Evolutionary conservation across 306 rosid genomes (phyloP).

Genomic region (Crataegus laevigata): DNA sequence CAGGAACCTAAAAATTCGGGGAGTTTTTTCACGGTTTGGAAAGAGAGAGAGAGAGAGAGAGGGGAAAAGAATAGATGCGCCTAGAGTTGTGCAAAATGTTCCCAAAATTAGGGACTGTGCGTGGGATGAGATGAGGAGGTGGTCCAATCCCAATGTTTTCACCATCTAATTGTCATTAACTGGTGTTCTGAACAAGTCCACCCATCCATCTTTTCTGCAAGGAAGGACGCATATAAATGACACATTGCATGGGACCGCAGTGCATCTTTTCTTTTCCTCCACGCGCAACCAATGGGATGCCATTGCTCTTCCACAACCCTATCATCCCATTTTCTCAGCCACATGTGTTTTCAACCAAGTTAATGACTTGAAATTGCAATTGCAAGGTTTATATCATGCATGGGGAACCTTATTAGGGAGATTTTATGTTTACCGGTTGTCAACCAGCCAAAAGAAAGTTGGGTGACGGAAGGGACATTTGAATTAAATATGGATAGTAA

Average conservation of each 20-base stretch:
- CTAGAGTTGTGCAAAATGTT: constrained; percentile 28
- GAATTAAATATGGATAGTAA: background rate
- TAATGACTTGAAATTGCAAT: background rate
- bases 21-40: background rate
- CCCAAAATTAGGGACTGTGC: constrained; percentile 50
- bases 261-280: constrained; percentile 5
- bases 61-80: constrained; percentile 30
- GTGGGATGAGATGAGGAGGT: constrained; percentile 61
- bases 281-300: constrained; percentile 14
- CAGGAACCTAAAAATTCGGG: background rate
- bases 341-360: background rate
- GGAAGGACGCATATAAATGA: constrained; percentile 4
- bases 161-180: constrained; percentile 65
- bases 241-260: constrained; percentile 41
- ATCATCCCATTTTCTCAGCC: constrained; percentile 11
- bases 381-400: background rate
- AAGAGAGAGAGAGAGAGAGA: background rate
- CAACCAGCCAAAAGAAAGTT: background rate
- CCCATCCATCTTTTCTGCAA: constrained; percentile 29
- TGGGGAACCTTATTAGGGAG: background rate
- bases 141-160: constrained; percentile 53
- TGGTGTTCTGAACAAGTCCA: constrained; percentile 49
- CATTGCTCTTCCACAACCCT: constrained; percentile 2
- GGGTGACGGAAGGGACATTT: background rate
- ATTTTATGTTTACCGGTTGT: background rate